Percentiles rank a stretch among this genome's conserved stretches.
phyloP scores from a whole-genome alignment of 371 early-diverging fungal species.

The Syncephalastrum monosporum region DNA sequence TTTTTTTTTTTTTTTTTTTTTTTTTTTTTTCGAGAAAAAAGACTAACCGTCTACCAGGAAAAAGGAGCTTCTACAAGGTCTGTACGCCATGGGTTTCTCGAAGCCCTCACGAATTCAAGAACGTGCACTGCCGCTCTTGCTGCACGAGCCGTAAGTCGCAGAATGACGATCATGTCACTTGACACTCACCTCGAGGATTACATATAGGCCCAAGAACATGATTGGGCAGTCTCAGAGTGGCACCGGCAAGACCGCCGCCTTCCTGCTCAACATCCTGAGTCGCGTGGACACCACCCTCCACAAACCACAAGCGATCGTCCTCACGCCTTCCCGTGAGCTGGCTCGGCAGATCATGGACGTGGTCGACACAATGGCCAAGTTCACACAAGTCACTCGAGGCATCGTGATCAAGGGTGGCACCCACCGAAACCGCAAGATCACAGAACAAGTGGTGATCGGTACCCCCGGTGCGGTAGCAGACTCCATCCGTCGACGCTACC shows the following conservation, averaged over 20 bases:
- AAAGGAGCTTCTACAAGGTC: constrained; percentile 82
- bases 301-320: constrained; percentile 80
- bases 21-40: neutral
- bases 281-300: constrained; percentile 57
- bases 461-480: constrained; percentile 95
- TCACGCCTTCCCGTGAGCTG: constrained; percentile 97
- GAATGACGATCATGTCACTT: neutral
- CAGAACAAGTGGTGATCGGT: constrained; percentile 91
- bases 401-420: constrained; percentile 77
- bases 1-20: neutral
- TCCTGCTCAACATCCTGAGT: constrained; percentile 86
- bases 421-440: constrained; percentile 51
- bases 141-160: constrained; percentile 63
- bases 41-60: constrained; percentile 25
- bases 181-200: neutral
- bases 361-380: constrained; percentile 85
- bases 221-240: constrained; percentile 54
- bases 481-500: constrained; percentile 58
- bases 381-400: constrained; percentile 69
- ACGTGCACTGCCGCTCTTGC: constrained; percentile 87
- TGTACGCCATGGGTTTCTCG: constrained; percentile 91
- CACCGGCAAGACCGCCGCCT: constrained; percentile 87
- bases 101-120: constrained; percentile 97
- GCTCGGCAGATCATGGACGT: constrained; percentile 97
- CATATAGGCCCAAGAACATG: constrained; percentile 41